Evolutionary conservation across 2,329 filamentous ascomycete genomes (phyloP).

Genomic region (Epichloe elymi): DNA sequence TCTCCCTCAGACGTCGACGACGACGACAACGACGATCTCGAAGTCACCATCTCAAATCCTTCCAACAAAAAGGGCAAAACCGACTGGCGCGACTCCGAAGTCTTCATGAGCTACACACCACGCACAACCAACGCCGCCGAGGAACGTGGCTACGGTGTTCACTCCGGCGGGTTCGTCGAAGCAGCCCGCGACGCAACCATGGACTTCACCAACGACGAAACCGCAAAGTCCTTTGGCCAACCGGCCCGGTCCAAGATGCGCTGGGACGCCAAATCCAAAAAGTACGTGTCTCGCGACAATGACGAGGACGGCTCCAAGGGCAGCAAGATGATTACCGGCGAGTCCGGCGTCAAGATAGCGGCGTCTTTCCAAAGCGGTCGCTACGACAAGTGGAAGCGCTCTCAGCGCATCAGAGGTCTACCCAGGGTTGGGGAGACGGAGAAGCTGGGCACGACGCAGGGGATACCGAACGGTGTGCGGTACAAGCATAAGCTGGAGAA

Average conservation of each 20-base stretch:
- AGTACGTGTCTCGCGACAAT: slow-evolving; percentile 84
- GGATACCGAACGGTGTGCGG: slow-evolving; percentile 27
- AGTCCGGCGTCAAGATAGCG: slow-evolving; percentile 91
- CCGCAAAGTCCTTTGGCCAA: slow-evolving; percentile 63
- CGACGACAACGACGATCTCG: slow-evolving; percentile 51
- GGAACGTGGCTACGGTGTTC: slow-evolving; percentile 86
- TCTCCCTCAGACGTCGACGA: slow-evolving; percentile 22
- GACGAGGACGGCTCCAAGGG: slow-evolving; percentile 82
- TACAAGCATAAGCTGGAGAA: slow-evolving; percentile 80
- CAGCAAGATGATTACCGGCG: slow-evolving; percentile 63
- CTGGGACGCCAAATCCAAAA: slow-evolving; percentile 95
- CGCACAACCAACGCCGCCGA: slow-evolving; percentile 69
- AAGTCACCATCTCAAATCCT: slow-evolving; percentile 56
- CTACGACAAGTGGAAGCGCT: slow-evolving; percentile 84
- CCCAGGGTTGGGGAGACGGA: slow-evolving; percentile 78
- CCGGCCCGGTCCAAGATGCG: slow-evolving; percentile 65
- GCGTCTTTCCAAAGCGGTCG: slow-evolving; percentile 85
- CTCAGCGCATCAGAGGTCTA: slow-evolving; percentile 65
- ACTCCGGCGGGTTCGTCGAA: slow-evolving; percentile 75
- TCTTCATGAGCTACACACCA: slow-evolving; percentile 95
- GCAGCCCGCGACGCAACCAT: slow-evolving; percentile 80
- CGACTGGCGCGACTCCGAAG: slow-evolving; percentile 70
- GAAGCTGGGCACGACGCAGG: slow-evolving; percentile 21
- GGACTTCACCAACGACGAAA: slow-evolving; percentile 86
- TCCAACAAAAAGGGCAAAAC: slow-evolving; percentile 36